Evolutionary conservation across 257 asterid species (phyloP).

Genomic region (Thymus mandschuricus): DNA sequence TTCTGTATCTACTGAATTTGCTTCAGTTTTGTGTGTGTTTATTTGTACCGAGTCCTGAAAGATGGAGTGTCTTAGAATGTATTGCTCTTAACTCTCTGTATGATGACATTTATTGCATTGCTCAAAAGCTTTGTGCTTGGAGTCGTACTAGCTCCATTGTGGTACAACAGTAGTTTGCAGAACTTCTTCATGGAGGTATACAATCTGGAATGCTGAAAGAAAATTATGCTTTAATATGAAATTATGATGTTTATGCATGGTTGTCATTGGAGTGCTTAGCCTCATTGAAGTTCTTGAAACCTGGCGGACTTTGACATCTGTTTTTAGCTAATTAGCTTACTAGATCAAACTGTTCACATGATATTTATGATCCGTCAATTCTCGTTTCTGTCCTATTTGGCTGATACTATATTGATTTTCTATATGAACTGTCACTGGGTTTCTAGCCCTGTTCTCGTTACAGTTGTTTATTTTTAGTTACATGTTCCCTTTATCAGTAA

Average conservation of each 20-base stretch:
- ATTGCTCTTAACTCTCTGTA: neutral
- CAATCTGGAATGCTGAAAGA: conserved; percentile 7
- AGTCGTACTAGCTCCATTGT: neutral
- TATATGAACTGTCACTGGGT: conserved; percentile 7
- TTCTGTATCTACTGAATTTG: neutral
- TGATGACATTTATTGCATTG: neutral
- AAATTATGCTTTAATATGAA: neutral
- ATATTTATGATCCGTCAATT: conserved; percentile 2
- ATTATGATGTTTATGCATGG: neutral
- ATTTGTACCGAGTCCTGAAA: neutral
- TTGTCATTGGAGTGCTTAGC: conserved; percentile 5
- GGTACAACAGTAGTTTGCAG: conserved; percentile 6
- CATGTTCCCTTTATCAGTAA: conserved; percentile 46
- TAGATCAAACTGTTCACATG: neutral
- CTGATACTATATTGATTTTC: conserved; percentile 12
- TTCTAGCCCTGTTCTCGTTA: neutral
- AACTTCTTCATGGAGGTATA: neutral
- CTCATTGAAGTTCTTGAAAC: neutral
- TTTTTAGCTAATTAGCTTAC: neutral
- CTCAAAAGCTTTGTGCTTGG: conserved; percentile 4
- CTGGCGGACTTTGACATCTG: neutral
- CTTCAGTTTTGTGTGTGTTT: neutral
- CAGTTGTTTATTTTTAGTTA: conserved; percentile 4
- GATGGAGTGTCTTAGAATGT: neutral
- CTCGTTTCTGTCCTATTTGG: neutral